phyloP scores from a whole-genome alignment of 2,329 filamentous ascomycete genomes.

The Xylaria sp. region DNA sequence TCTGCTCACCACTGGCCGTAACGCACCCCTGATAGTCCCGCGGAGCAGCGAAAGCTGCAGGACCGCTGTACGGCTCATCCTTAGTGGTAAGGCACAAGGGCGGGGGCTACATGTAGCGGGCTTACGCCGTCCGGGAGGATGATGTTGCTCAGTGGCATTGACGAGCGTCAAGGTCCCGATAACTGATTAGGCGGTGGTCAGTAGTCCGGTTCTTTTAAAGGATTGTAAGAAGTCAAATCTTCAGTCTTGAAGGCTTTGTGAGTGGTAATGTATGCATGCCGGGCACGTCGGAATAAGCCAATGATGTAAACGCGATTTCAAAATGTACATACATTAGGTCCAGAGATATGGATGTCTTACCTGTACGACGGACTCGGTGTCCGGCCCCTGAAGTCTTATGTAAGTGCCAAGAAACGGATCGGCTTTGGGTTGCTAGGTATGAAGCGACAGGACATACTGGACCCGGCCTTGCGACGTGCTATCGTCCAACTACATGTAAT shows the following conservation, averaged over 20 bases:
- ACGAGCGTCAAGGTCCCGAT: not conserved
- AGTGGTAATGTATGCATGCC: not conserved
- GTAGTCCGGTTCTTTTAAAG: too few relatives aligned
- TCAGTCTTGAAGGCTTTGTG: not conserved
- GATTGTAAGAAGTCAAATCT: conserved; percentile 2
- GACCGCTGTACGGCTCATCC: conserved; percentile 31
- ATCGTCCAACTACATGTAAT: too few relatives aligned
- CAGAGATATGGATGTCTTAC: not conserved
- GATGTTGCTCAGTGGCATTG: not conserved
- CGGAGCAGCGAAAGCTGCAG: conserved; percentile 31
- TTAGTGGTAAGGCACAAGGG: conserved; percentile 8
- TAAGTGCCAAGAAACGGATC: too few relatives aligned
- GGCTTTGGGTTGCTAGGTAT: too few relatives aligned
- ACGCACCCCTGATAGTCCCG: conserved; percentile 13
- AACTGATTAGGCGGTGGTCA: too few relatives aligned
- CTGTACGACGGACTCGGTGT: too few relatives aligned
- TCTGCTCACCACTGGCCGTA: conserved; percentile 11
- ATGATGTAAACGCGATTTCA: conserved; percentile 22
- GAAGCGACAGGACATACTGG: too few relatives aligned
- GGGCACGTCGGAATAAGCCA: conserved; percentile 17
- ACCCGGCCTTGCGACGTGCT: too few relatives aligned
- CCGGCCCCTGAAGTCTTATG: too few relatives aligned
- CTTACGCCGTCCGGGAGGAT: not conserved
- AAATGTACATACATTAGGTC: conserved; percentile 1
- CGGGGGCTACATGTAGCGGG: not conserved